Conservation (phyloP, 768 basidiomycete genomes). For the Amanita pallidorosea region DNA sequence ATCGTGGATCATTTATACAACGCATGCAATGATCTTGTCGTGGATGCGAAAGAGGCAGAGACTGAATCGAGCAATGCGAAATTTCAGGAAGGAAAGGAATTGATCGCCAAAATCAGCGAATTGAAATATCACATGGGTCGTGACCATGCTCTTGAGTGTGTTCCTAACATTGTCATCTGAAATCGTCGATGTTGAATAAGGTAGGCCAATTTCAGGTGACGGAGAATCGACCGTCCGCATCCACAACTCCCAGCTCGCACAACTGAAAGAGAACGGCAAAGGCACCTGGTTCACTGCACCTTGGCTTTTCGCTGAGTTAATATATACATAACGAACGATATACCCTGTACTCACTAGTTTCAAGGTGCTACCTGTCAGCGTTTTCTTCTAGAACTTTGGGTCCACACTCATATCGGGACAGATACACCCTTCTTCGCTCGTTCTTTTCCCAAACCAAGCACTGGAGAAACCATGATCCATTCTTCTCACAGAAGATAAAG, state of each 20-base stretch:
- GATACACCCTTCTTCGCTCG: conserved; percentile 76
- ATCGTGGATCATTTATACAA: conserved; percentile 71
- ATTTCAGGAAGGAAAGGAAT: conserved; percentile 64
- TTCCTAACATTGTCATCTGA: not conserved
- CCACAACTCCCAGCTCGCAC: conserved; percentile 70
- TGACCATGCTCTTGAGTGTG: conserved; percentile 60
- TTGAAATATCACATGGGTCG: conserved; percentile 87
- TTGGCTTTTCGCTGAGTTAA: conserved; percentile 95
- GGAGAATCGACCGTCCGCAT: conserved; percentile 54
- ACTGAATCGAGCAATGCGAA: conserved; percentile 22
- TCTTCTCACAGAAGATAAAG: conserved; percentile 65
- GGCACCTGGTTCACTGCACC: conserved; percentile 87
- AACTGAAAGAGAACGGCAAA: conserved; percentile 31
- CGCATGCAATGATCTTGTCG: conserved; percentile 49
- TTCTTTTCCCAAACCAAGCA: conserved; percentile 55
- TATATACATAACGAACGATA: conserved; percentile 6
- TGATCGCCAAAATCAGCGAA: conserved; percentile 64
- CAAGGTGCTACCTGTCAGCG: conserved; percentile 60
- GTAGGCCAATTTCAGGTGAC: conserved; percentile 64
- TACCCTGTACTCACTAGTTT: not conserved
- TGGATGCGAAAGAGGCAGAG: conserved; percentile 12
- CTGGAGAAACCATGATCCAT: conserved; percentile 80
- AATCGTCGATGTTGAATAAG: not conserved
- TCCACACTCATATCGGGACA: conserved; percentile 15
- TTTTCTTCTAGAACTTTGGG: not conserved